Evolutionary conservation across 2,329 filamentous ascomycete genomes (phyloP).

Genomic region (Curvularia eragrostidis): DNA sequence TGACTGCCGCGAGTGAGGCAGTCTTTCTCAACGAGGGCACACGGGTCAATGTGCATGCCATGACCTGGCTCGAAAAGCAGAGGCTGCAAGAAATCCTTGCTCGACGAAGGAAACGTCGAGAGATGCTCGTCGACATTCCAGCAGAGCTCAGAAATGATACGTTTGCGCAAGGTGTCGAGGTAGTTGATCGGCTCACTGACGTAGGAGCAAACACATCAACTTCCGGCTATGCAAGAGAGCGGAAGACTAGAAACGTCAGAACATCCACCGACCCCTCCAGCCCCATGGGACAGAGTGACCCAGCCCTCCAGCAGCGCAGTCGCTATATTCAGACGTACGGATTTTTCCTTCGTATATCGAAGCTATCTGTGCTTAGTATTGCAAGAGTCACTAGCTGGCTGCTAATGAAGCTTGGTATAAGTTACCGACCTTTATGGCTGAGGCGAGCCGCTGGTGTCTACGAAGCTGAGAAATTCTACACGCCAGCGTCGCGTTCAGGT

Average conservation of each 20-base stretch:
- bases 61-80: conserved; percentile 93
- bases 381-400: conserved; percentile 62
- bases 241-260: conserved; percentile 61
- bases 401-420: conserved; percentile 67
- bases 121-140: conserved; percentile 49
- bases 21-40: conserved; percentile 93
- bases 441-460: conserved; percentile 57
- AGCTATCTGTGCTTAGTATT: conserved; percentile 66
- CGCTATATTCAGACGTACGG: conserved; percentile 79
- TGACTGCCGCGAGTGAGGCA: conserved; percentile 93
- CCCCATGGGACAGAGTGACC: conserved; percentile 56
- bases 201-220: conserved; percentile 33
- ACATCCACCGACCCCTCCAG: conserved; percentile 31
- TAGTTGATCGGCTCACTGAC: conserved; percentile 47
- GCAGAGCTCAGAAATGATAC: conserved; percentile 52
- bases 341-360: conserved; percentile 77
- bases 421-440: conserved; percentile 69
- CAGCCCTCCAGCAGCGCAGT: conserved; percentile 78
- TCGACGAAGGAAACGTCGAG: conserved; percentile 50
- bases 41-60: conserved; percentile 72
- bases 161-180: conserved; percentile 46
- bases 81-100: conserved; percentile 76
- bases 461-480: conserved; percentile 29
- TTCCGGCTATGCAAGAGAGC: conserved; percentile 70
- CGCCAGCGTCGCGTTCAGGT: conserved; percentile 6